These are phyloP conservation scores for Tolypocladium album DNA, from an alignment of 2,329 filamentous ascomycete species.

Conservation along the genomic window DNA sequence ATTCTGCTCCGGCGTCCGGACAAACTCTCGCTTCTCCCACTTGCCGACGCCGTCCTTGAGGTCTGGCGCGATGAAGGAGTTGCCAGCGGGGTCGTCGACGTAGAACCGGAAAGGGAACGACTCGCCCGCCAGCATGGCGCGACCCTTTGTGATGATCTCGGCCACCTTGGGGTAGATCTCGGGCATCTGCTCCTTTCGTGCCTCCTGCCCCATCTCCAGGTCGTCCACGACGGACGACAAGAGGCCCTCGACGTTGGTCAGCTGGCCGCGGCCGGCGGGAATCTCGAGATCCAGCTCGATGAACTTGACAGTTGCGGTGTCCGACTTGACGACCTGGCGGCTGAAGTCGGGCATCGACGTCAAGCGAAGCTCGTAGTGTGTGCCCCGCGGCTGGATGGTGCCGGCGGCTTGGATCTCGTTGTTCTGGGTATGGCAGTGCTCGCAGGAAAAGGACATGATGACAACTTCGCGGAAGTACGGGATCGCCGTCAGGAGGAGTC, in stretches of 20 bases:
- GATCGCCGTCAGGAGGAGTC: constrained; percentile 80
- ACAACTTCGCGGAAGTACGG: constrained; percentile 97
- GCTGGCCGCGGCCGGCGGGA: constrained; percentile 77
- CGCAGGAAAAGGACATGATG: constrained; percentile 92
- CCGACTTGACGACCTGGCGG: constrained; percentile 85
- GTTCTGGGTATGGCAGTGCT: constrained; percentile 81
- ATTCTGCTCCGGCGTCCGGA: constrained; percentile 77
- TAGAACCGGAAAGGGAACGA: constrained; percentile 80
- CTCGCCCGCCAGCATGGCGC: constrained; percentile 66
- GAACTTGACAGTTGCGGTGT: constrained; percentile 74
- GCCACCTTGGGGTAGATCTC: constrained; percentile 72
- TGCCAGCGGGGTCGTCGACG: constrained; percentile 85
- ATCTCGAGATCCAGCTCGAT: constrained; percentile 92
- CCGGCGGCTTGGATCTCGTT: constrained; percentile 91
- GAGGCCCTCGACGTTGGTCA: constrained; percentile 89
- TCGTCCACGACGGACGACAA: constrained; percentile 70
- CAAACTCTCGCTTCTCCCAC: constrained; percentile 78
- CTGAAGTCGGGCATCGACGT: constrained; percentile 64
- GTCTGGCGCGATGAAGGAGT: constrained; percentile 91
- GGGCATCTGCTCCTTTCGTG: constrained; percentile 64
- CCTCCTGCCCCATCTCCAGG: constrained; percentile 71
- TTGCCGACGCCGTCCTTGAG: constrained; percentile 72
- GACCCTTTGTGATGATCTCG: constrained; percentile 61
- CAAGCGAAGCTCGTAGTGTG: constrained; percentile 72
- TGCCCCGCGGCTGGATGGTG: constrained; percentile 80